Conservation (phyloP, 73 alveolate species). For the Effrenium voratum region DNA sequence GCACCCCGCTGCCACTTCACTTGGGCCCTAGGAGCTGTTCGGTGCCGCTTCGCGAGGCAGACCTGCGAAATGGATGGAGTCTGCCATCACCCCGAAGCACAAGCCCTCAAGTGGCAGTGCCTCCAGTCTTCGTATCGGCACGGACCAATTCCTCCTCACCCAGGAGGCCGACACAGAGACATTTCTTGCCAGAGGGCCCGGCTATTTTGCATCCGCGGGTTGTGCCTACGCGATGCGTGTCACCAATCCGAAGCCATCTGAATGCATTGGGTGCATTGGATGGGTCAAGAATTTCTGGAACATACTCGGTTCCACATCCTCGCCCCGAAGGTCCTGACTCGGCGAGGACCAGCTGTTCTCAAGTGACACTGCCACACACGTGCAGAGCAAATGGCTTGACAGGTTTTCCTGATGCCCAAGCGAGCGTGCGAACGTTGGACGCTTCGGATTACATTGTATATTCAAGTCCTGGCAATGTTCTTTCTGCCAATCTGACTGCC, state of each 20-base stretch:
- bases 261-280: background rate
- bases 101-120: too few species aligned
- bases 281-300: background rate
- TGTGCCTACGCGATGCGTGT: background rate
- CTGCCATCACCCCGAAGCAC: too few species aligned
- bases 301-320: background rate
- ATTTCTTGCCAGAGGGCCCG: constrained; percentile 60
- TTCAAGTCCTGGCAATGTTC: background rate
- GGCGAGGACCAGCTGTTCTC: background rate
- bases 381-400: background rate
- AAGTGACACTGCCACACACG: background rate
- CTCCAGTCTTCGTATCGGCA: too few species aligned
- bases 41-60: too few species aligned
- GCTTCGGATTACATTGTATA: background rate
- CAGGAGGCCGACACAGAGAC: too few species aligned
- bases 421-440: background rate
- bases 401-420: background rate
- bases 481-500: background rate
- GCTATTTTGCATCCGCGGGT: background rate
- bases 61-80: too few species aligned
- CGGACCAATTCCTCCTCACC: too few species aligned
- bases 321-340: background rate
- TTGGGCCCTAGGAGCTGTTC: too few species aligned
- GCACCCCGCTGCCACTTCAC: too few species aligned
- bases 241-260: background rate